A percentile compares a stretch with the other conserved stretches of the same genome.
These are phyloP conservation scores for Alternaria triticimaculans DNA, from an alignment of 2,329 filamentous ascomycete genomes.

Conservation along the genomic window DNA sequence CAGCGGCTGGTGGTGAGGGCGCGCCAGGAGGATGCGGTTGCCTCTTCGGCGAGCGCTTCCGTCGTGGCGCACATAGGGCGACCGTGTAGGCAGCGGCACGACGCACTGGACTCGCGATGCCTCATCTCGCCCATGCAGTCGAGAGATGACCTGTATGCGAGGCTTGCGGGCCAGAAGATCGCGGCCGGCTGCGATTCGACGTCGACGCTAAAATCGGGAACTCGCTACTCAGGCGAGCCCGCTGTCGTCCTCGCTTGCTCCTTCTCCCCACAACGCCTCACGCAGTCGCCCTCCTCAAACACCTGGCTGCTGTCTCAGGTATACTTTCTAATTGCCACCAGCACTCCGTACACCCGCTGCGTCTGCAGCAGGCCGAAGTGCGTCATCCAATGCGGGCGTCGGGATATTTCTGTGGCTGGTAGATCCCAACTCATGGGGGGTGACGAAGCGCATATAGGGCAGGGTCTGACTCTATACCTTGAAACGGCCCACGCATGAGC, in stretches of 20 bases:
- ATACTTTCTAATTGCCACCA: slow-evolving; percentile 30
- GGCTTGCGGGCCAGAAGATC: slow-evolving; percentile 38
- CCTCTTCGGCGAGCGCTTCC: slow-evolving; percentile 9
- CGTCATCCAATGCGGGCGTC: slow-evolving; percentile 35
- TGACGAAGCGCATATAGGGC: slow-evolving; percentile 49
- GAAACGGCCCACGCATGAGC: slow-evolving; percentile 52
- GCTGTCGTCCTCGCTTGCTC: slow-evolving; percentile 20
- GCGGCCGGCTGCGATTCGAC: slow-evolving; percentile 24
- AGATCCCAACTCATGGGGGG: slow-evolving; percentile 42
- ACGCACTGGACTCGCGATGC: slow-evolving; percentile 10
- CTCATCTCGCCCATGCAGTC: slow-evolving; percentile 32
- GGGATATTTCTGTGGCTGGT: slow-evolving; percentile 46
- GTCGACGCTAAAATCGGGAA: slow-evolving; percentile 23
- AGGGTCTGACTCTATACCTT: slow-evolving; percentile 43
- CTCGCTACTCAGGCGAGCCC: slow-evolving; percentile 8
- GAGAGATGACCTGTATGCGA: slow-evolving; percentile 35
- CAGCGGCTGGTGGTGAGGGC: slow-evolving; percentile 4
- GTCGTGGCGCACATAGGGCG: slow-evolving; percentile 10
- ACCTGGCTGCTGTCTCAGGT: slow-evolving; percentile 20
- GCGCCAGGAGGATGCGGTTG: neutral
- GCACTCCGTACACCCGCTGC: slow-evolving; percentile 32
- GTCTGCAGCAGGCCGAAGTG: slow-evolving; percentile 36
- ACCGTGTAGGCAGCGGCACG: neutral
- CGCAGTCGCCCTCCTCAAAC: slow-evolving; percentile 1
- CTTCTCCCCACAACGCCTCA: slow-evolving; percentile 9